These are phyloP conservation scores for Carnegiea gigantea DNA, from an alignment of 179 eudicot species.

Conservation along the genomic window DNA sequence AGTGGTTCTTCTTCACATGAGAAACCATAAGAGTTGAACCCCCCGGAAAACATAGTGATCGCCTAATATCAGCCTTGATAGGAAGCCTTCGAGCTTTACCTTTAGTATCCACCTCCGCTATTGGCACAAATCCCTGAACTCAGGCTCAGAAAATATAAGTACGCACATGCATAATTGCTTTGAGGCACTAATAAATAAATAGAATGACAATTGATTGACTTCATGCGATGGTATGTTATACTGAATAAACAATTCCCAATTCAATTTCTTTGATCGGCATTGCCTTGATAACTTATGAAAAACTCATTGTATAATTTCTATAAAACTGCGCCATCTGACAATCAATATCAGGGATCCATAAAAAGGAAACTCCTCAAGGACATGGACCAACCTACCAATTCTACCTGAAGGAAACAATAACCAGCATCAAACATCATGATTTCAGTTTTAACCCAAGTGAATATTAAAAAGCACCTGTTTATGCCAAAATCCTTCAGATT, in stretches of 20 bases:
- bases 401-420: constrained; percentile 11
- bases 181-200: neutral
- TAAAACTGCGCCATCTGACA: neutral
- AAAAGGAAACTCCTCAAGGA: neutral
- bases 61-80: constrained; percentile 69
- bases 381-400: neutral
- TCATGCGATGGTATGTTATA: neutral
- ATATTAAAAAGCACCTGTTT: constrained; percentile 57
- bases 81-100: constrained; percentile 80
- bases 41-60: constrained; percentile 87
- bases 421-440: neutral
- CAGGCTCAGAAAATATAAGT: constrained; percentile 17
- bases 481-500: constrained; percentile 91
- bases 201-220: constrained; percentile 9
- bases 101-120: constrained; percentile 72
- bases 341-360: neutral
- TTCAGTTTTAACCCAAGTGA: neutral
- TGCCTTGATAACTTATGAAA: neutral
- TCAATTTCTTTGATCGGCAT: neutral
- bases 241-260: neutral
- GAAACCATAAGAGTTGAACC: constrained; percentile 82
- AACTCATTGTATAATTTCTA: neutral
- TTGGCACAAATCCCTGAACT: constrained; percentile 70
- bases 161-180: neutral
- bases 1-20: constrained; percentile 43